These are phyloP conservation scores for Barnettozyma hawaiiensis DNA, from an alignment of 1,139 yeast species.

Conservation along the genomic window DNA sequence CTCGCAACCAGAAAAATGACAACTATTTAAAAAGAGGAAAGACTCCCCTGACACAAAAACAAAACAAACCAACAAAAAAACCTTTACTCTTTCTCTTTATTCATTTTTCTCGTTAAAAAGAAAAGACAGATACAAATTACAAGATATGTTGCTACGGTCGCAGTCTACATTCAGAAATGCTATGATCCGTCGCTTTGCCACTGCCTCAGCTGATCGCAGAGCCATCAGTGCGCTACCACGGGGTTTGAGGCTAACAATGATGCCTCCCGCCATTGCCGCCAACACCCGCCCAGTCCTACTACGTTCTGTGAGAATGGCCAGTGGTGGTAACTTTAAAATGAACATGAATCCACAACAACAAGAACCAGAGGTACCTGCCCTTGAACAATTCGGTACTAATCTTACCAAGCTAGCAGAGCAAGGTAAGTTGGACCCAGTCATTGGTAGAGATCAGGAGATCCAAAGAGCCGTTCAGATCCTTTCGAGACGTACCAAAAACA, in stretches of 20 bases:
- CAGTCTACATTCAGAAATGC: constrained; percentile 3
- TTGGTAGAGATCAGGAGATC: constrained; percentile 94
- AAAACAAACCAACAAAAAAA: too few relatives aligned
- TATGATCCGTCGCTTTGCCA: constrained; percentile 2
- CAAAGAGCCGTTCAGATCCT: constrained; percentile 87
- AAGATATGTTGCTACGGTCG: constrained; percentile 8
- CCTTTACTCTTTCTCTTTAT: too few relatives aligned
- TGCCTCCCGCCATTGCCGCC: background rate
- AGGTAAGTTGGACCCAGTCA: constrained; percentile 93
- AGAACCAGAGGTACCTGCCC: constrained; percentile 64
- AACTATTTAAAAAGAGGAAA: constrained; percentile 3
- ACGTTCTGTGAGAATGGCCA: constrained; percentile 14
- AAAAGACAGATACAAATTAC: too few relatives aligned
- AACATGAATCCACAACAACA: constrained; percentile 34
- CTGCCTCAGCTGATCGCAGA: background rate
- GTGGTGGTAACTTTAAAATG: constrained; percentile 25
- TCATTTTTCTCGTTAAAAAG: too few relatives aligned
- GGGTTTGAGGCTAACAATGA: background rate
- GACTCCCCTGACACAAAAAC: constrained; percentile 9
- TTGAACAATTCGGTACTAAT: constrained; percentile 84
- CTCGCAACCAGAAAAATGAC: constrained; percentile 2
- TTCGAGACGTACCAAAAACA: constrained; percentile 88
- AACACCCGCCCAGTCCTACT: too few relatives aligned
- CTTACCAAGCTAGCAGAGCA: constrained; percentile 79
- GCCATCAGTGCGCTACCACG: background rate